Evolutionary conservation across 768 basidiomycete genomes (phyloP).

Genomic region (Leccinellum rugosiceps): DNA sequence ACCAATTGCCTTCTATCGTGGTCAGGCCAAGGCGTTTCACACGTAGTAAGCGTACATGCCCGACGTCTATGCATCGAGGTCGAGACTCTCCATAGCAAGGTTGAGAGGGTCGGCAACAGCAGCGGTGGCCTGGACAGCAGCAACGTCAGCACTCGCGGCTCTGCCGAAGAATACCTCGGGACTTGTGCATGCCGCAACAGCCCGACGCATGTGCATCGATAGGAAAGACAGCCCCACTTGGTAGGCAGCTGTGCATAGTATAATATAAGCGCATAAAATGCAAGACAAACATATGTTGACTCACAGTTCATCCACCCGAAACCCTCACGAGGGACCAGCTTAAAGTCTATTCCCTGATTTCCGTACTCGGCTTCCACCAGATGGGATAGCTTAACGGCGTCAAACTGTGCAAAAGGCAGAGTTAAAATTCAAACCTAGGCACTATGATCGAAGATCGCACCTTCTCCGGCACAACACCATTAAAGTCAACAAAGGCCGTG

Average conservation of each 20-base stretch:
- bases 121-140: constrained; percentile 33
- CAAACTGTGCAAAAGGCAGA: constrained; percentile 53
- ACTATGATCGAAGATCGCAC: constrained; percentile 29
- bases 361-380: constrained; percentile 97
- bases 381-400: constrained; percentile 93
- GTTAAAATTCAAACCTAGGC: neutral
- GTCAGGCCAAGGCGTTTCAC: constrained; percentile 13
- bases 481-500: constrained; percentile 92
- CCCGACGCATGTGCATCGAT: constrained; percentile 90
- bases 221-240: constrained; percentile 96
- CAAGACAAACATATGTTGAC: constrained; percentile 20
- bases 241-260: constrained; percentile 73
- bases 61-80: constrained; percentile 17
- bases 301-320: constrained; percentile 98
- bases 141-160: constrained; percentile 33
- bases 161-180: constrained; percentile 85
- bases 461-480: constrained; percentile 98
- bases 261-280: constrained; percentile 1
- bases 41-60: neutral
- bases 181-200: constrained; percentile 91
- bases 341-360: constrained; percentile 96
- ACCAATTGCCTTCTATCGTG: constrained; percentile 1
- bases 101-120: constrained; percentile 55
- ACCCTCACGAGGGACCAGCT: constrained; percentile 94
- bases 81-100: constrained; percentile 59